A percentile compares a stretch with the other conserved stretches of the same genome.
Conservation (phyloP, 139 green algal genomes). For the Asterochloris sp. region DNA sequence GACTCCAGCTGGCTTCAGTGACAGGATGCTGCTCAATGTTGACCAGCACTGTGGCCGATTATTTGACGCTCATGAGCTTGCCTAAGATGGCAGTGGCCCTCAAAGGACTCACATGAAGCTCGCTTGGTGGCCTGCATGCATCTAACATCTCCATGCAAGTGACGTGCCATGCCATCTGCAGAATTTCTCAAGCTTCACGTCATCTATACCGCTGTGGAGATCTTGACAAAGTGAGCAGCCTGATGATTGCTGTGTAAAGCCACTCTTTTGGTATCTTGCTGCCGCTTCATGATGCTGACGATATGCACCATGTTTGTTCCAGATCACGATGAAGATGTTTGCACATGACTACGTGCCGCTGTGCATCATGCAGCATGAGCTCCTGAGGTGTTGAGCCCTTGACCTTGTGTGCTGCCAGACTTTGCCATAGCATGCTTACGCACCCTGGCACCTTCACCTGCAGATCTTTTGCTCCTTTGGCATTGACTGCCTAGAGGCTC, state of each 20-base stretch:
- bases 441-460: background rate
- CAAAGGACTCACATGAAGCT: too few species aligned
- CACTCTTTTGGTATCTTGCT: too few species aligned
- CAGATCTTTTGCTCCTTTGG: constrained; percentile 85
- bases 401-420: background rate
- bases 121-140: too few species aligned
- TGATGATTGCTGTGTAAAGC: background rate
- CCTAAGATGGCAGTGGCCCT: too few species aligned
- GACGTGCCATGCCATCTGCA: too few species aligned
- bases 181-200: constrained; percentile 92
- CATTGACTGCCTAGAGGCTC: constrained; percentile 75
- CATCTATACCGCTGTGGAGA: constrained; percentile 78
- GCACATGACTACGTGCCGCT: too few species aligned
- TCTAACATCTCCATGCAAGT: constrained; percentile 7
- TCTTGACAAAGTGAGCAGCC: constrained; percentile 70
- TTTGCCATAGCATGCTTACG: background rate
- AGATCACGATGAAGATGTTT: background rate
- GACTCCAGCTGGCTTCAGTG: too few species aligned
- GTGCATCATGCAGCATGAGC: background rate
- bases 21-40: too few species aligned
- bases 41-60: too few species aligned
- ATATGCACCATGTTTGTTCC: background rate
- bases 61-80: too few species aligned
- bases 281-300: too few species aligned
- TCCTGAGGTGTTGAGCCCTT: too few species aligned